Evolutionary conservation across 139 green algal genomes (phyloP).

Genomic region (Closterium sp.): DNA sequence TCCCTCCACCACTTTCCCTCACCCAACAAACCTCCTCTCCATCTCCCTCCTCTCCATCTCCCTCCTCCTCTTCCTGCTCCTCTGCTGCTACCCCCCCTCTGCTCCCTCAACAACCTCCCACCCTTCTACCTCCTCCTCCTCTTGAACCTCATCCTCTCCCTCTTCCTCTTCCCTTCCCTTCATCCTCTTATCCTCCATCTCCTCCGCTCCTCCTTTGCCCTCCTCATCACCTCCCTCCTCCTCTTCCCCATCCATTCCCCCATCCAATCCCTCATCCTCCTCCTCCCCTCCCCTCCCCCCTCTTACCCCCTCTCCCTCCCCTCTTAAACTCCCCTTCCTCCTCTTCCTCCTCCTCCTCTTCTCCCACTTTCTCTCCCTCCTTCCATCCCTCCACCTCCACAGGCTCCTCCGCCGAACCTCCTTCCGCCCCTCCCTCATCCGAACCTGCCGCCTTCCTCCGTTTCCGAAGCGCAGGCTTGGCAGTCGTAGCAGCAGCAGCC

Average conservation of each 20-base stretch:
- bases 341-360: too few relatives aligned
- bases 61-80: not conserved
- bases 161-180: constrained; percentile 17
- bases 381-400: constrained; percentile 12
- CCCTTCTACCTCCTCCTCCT: constrained; percentile 8
- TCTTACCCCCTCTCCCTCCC: not conserved
- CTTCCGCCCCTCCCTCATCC: not conserved
- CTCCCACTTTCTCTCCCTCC: not conserved
- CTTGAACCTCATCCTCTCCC: constrained; percentile 7
- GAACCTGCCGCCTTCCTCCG: not conserved
- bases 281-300: not conserved
- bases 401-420: not conserved
- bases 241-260: constrained; percentile 5
- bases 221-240: constrained; percentile 19
- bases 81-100: constrained; percentile 6
- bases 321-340: constrained; percentile 19
- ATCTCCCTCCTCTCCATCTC: constrained; percentile 14
- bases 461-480: not conserved
- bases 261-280: constrained; percentile 10
- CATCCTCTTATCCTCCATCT: constrained; percentile 8
- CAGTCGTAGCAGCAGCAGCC: not conserved
- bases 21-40: not conserved
- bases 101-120: not conserved
- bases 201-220: not conserved
- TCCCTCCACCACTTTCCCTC: constrained; percentile 4